phyloP scores from a whole-genome alignment of 2,329 filamentous ascomycete species.

The Trichothecium sympodiale region DNA sequence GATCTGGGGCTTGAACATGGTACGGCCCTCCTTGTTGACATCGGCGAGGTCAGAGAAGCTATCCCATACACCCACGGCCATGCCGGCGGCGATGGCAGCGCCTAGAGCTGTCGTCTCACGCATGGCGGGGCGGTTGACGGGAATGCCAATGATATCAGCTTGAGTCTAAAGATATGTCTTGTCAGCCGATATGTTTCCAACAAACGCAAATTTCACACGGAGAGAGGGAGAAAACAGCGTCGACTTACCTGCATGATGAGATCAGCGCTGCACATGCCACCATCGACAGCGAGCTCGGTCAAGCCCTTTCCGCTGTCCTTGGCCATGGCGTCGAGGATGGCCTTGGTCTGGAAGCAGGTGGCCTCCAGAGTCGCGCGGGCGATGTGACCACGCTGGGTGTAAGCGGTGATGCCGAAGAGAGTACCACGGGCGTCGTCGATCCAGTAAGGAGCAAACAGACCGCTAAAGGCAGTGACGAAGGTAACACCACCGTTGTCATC shows the following conservation, averaged over 20 bases:
- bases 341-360: conserved; percentile 74
- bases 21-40: conserved; percentile 59
- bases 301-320: conserved; percentile 67
- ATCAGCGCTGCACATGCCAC: conserved; percentile 72
- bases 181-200: background rate
- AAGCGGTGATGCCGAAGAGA: conserved; percentile 66
- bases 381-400: conserved; percentile 67
- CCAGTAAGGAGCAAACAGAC: conserved; percentile 76
- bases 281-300: conserved; percentile 67
- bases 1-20: conserved; percentile 57
- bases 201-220: too few species aligned
- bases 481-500: conserved; percentile 64
- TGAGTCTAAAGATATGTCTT: conserved; percentile 38
- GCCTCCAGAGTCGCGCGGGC: conserved; percentile 71
- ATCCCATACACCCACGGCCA: conserved; percentile 65
- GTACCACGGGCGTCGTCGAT: conserved; percentile 74
- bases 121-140: conserved; percentile 69
- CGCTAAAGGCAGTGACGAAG: conserved; percentile 71
- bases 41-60: conserved; percentile 60
- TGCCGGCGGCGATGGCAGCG: conserved; percentile 72
- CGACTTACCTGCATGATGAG: conserved; percentile 58
- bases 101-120: conserved; percentile 74
- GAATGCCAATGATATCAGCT: conserved; percentile 69
- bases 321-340: conserved; percentile 71
- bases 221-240: too few species aligned